Conservation (phyloP, 1,284 basidiomycete species). For the Ceratobasidium papillatum region DNA sequence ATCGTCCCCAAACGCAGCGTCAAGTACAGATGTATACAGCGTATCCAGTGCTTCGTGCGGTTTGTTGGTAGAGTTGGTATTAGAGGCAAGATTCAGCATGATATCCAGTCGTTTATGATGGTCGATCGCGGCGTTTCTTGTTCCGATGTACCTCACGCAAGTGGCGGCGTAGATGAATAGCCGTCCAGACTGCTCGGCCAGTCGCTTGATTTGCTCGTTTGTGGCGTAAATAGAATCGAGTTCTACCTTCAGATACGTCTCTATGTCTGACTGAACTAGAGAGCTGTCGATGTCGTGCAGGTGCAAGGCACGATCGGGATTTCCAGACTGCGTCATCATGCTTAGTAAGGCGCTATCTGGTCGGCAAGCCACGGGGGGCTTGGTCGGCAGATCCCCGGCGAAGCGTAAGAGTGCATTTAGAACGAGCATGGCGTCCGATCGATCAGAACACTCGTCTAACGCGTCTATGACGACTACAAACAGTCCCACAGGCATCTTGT, state of each 20-base stretch:
- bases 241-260: conserved; percentile 14
- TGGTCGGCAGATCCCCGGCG: conserved; percentile 9
- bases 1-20: background rate
- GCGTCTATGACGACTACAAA: conserved; percentile 39
- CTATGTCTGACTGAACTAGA: conserved; percentile 36
- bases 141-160: background rate
- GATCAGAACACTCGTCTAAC: conserved; percentile 34
- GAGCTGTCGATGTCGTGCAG: conserved; percentile 42
- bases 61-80: background rate
- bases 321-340: background rate
- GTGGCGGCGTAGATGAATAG: conserved; percentile 40
- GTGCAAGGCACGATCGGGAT: background rate
- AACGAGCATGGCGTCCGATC: background rate
- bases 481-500: background rate
- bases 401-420: background rate
- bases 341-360: conserved; percentile 13
- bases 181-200: conserved; percentile 17
- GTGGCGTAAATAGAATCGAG: background rate
- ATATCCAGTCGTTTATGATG: background rate
- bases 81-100: background rate
- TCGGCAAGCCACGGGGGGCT: conserved; percentile 38
- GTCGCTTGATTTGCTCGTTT: background rate
- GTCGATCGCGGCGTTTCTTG: background rate
- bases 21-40: background rate
- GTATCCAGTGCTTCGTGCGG: background rate